phyloP scores from a whole-genome alignment of 228 moss, liverwort and hornwort genomes.

The Sphagnum magellanicum region DNA sequence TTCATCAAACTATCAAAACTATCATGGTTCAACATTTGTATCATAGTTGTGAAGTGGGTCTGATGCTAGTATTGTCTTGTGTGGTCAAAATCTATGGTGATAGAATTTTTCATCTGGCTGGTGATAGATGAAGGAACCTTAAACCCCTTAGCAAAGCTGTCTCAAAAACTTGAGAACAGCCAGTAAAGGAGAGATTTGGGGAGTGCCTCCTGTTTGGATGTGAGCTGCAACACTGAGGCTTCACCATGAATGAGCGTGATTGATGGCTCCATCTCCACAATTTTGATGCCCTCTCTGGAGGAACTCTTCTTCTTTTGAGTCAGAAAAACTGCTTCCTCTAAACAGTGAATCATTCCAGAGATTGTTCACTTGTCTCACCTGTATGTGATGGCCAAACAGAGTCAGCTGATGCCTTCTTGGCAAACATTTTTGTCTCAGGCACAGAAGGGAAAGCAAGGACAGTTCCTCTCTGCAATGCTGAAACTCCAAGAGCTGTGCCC shows the following conservation, averaged over 20 bases:
- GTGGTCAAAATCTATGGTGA: too few species aligned
- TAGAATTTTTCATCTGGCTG: too few species aligned
- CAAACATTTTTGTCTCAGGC: background rate
- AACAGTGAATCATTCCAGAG: background rate
- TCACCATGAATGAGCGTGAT: background rate
- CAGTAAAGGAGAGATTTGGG: too few species aligned
- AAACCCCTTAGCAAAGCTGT: too few species aligned
- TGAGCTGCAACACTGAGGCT: background rate
- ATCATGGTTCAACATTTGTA: too few species aligned
- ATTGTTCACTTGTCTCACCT: background rate
- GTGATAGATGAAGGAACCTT: too few species aligned
- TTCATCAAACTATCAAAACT: too few species aligned
- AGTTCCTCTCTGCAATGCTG: background rate
- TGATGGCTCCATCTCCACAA: background rate
- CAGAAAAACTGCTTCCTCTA: background rate
- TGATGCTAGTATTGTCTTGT: too few species aligned
- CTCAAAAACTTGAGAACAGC: too few species aligned
- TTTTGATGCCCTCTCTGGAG: background rate
- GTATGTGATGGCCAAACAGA: background rate
- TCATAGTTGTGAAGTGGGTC: too few species aligned
- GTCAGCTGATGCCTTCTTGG: background rate
- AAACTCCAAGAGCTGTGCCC: background rate
- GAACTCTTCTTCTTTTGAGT: background rate
- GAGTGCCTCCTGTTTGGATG: background rate
- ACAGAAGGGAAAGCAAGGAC: background rate